Percentiles rank a stretch among this genome's conserved stretches.
Conservation (phyloP, 2,329 filamentous ascomycete species). For the Hypoxylon sp. region DNA sequence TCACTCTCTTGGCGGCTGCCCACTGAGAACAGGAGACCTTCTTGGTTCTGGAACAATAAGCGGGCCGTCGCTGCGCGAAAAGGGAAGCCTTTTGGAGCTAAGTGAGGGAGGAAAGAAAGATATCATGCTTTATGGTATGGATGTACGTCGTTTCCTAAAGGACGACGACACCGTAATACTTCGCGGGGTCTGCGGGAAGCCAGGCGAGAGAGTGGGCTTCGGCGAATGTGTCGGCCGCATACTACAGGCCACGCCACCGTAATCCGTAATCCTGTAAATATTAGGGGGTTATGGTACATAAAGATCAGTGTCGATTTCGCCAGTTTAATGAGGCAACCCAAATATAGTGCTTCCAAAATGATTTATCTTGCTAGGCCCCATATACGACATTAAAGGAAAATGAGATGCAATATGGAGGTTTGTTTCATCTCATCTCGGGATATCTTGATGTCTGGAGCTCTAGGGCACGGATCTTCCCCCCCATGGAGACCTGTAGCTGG, state of each 20-base stretch:
- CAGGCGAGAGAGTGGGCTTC: slow-evolving; percentile 60
- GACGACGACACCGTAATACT: slow-evolving; percentile 63
- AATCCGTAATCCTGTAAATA: no score
- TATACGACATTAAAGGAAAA: background rate
- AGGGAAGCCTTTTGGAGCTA: slow-evolving; percentile 64
- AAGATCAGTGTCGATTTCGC: background rate
- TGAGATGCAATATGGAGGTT: background rate
- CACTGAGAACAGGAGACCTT: slow-evolving; percentile 80
- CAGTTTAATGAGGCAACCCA: background rate
- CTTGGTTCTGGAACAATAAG: slow-evolving; percentile 84
- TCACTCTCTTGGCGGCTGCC: slow-evolving; percentile 82
- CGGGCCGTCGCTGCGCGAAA: slow-evolving; percentile 57
- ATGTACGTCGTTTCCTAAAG: slow-evolving; percentile 61
- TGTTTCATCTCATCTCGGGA: background rate
- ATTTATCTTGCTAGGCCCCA: background rate
- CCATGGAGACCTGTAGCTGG: no score
- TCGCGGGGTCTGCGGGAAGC: slow-evolving; percentile 56
- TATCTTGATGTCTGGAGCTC: no score
- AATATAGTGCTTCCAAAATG: background rate
- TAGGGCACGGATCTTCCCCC: no score
- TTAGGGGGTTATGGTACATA: background rate
- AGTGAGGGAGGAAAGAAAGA: slow-evolving; percentile 62
- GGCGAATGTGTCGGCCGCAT: slow-evolving; percentile 61
- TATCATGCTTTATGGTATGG: slow-evolving; percentile 59
- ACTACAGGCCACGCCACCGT: slow-evolving; percentile 40